A percentile compares a stretch with the other conserved stretches of the same genome.
phyloP scores from a whole-genome alignment of 352 stramenopile species.

The Phytophthora idaei region DNA sequence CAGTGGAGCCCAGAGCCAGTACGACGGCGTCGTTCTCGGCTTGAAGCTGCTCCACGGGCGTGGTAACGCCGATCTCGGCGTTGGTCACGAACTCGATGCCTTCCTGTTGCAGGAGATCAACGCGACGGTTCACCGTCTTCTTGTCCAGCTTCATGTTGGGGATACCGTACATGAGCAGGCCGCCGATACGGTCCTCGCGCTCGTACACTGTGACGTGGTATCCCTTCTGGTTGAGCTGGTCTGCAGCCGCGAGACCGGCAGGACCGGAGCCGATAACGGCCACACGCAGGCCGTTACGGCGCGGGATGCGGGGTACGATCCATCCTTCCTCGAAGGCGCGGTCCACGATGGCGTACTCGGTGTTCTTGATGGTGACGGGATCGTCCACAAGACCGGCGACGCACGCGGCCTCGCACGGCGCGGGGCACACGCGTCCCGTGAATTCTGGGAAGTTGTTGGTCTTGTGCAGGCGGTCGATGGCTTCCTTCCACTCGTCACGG shows the following conservation, averaged over 20 bases:
- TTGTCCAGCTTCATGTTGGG: slow-evolving; percentile 99
- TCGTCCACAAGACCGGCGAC: slow-evolving; percentile 96
- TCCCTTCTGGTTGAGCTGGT: slow-evolving; percentile 98
- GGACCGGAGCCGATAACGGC: slow-evolving; percentile 95
- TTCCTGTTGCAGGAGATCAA: slow-evolving; percentile 95
- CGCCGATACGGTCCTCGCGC: slow-evolving; percentile 95
- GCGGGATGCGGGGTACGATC: slow-evolving; percentile 93
- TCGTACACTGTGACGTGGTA: slow-evolving; percentile 98
- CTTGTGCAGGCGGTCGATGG: slow-evolving; percentile 95
- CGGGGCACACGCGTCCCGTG: slow-evolving; percentile 96
- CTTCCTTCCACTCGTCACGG: slow-evolving; percentile 96
- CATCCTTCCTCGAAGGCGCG: slow-evolving; percentile 95
- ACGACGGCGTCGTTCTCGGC: slow-evolving; percentile 92
- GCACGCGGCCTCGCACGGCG: slow-evolving; percentile 96
- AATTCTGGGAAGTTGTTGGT: slow-evolving; percentile 99
- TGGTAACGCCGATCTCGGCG: slow-evolving; percentile 90
- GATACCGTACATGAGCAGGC: slow-evolving; percentile 98
- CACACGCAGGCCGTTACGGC: slow-evolving; percentile 94
- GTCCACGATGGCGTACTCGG: slow-evolving; percentile 99
- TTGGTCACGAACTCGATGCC: slow-evolving; percentile 98
- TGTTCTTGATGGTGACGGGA: slow-evolving; percentile 99
- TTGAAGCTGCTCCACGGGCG: slow-evolving; percentile 80
- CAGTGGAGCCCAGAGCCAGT: slow-evolving; percentile 95
- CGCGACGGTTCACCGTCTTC: slow-evolving; percentile 94
- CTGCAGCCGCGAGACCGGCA: slow-evolving; percentile 92